phyloP scores from a whole-genome alignment of 2,329 filamentous ascomycete species.

The Pleurostoma richardsiae region DNA sequence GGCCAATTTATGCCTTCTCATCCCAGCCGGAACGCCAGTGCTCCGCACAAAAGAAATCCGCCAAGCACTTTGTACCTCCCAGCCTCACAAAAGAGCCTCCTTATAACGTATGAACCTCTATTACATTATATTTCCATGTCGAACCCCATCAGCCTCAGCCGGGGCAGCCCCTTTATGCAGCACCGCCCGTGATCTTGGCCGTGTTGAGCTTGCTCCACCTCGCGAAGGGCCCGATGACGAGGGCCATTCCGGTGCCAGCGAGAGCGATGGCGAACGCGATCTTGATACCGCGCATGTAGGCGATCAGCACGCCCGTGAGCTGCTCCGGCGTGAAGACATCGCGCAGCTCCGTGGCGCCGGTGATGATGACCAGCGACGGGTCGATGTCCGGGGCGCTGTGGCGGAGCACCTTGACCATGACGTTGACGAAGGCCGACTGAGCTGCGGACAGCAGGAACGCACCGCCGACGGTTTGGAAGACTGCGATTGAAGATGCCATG shows the following conservation, averaged over 20 bases:
- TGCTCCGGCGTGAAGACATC: conserved; percentile 34
- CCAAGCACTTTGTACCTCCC: too few relatives aligned
- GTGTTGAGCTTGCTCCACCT: conserved; percentile 7
- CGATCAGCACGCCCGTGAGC: conserved; percentile 43
- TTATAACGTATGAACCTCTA: too few relatives aligned
- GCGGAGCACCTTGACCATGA: conserved; percentile 20
- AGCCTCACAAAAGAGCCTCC: too few relatives aligned
- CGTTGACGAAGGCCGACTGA: conserved; percentile 32
- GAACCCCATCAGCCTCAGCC: too few relatives aligned
- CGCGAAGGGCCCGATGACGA: conserved; percentile 1
- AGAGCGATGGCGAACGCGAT: conserved; percentile 4
- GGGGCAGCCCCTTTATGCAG: background rate
- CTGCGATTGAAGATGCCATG: conserved; percentile 13
- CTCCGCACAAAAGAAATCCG: too few relatives aligned
- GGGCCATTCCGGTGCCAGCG: conserved; percentile 1
- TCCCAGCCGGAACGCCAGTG: too few relatives aligned
- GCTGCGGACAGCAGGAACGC: conserved; percentile 40
- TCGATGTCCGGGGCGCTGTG: conserved; percentile 19
- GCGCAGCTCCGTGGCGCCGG: conserved; percentile 46
- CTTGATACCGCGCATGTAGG: conserved; percentile 39
- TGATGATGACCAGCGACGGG: conserved; percentile 19
- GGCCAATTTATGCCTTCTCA: too few relatives aligned
- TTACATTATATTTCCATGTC: too few relatives aligned
- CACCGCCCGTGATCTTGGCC: conserved; percentile 2
- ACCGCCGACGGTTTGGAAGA: conserved; percentile 39